Conservation (phyloP, 805 yeast genomes). For the Candida andamanensis region DNA sequence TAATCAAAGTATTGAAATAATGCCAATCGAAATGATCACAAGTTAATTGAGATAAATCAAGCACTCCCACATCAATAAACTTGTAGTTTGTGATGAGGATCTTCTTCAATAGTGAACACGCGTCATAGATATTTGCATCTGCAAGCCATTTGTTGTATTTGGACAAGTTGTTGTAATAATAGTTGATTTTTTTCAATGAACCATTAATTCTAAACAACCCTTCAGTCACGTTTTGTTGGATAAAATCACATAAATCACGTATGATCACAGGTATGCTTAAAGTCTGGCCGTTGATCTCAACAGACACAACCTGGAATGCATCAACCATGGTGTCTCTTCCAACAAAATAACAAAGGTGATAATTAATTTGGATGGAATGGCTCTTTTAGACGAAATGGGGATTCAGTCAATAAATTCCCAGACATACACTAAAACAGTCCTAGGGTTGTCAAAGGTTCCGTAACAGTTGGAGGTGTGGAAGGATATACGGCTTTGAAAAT, state of each 20-base stretch:
- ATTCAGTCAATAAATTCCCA: too few species aligned
- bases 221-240: slow-evolving; percentile 17
- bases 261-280: slow-evolving; percentile 17
- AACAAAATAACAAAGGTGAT: too few species aligned
- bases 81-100: slow-evolving; percentile 13
- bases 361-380: too few species aligned
- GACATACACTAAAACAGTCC: too few species aligned
- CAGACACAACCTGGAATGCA: slow-evolving; percentile 6
- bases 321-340: slow-evolving; percentile 10
- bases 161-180: slow-evolving; percentile 12
- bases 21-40: slow-evolving; percentile 5
- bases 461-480: too few species aligned
- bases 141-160: slow-evolving; percentile 17
- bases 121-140: slow-evolving; percentile 19
- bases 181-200: slow-evolving; percentile 21
- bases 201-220: slow-evolving; percentile 31
- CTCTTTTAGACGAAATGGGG: too few species aligned
- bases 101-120: slow-evolving; percentile 23
- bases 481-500: too few species aligned
- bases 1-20: slow-evolving; percentile 5
- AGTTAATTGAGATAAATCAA: slow-evolving; percentile 1
- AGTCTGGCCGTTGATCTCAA: slow-evolving; percentile 1
- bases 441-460: too few species aligned
- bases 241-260: slow-evolving; percentile 16
- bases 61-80: slow-evolving; percentile 10